These are phyloP conservation scores for Pyricularia pennisetigena DNA, from an alignment of 2,329 filamentous ascomycete genomes.

Conservation along the genomic window DNA sequence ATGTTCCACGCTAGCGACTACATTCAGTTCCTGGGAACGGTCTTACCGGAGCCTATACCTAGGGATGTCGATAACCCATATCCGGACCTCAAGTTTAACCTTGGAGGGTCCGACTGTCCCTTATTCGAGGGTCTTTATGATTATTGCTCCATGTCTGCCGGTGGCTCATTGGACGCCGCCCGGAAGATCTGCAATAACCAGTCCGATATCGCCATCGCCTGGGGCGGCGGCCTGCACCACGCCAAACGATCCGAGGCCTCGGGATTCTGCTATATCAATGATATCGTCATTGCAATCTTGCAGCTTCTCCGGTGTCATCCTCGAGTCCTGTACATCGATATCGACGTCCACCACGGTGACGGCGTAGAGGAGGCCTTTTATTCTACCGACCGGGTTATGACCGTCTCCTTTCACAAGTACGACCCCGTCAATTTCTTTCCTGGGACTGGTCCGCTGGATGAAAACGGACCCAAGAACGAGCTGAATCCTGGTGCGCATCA, in stretches of 20 bases:
- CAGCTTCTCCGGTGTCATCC: slow-evolving; percentile 75
- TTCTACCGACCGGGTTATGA: slow-evolving; percentile 76
- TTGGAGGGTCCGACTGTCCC: slow-evolving; percentile 86
- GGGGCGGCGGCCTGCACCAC: slow-evolving; percentile 93
- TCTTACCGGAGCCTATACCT: slow-evolving; percentile 53
- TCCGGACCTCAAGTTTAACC: slow-evolving; percentile 66
- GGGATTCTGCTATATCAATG: slow-evolving; percentile 98
- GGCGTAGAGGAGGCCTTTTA: slow-evolving; percentile 81
- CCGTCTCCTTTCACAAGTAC: slow-evolving; percentile 94
- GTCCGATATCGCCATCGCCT: slow-evolving; percentile 93
- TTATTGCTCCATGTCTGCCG: slow-evolving; percentile 89
- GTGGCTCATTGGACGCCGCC: slow-evolving; percentile 82
- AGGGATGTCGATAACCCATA: slow-evolving; percentile 56
- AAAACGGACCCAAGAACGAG: slow-evolving; percentile 74
- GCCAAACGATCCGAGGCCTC: slow-evolving; percentile 90
- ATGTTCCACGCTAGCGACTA: slow-evolving; percentile 86
- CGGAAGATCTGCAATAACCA: slow-evolving; percentile 78
- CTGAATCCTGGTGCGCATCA: slow-evolving; percentile 84
- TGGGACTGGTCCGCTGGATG: slow-evolving; percentile 77
- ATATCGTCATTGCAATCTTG: slow-evolving; percentile 89
- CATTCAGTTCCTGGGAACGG: slow-evolving; percentile 73
- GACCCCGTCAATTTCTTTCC: slow-evolving; percentile 79
- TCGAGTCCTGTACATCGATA: slow-evolving; percentile 87
- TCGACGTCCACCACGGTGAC: slow-evolving; percentile 80
- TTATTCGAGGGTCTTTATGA: slow-evolving; percentile 93